These are phyloP conservation scores for Fusarium falciforme DNA, from an alignment of 2,329 filamentous ascomycete genomes.

Conservation along the genomic window DNA sequence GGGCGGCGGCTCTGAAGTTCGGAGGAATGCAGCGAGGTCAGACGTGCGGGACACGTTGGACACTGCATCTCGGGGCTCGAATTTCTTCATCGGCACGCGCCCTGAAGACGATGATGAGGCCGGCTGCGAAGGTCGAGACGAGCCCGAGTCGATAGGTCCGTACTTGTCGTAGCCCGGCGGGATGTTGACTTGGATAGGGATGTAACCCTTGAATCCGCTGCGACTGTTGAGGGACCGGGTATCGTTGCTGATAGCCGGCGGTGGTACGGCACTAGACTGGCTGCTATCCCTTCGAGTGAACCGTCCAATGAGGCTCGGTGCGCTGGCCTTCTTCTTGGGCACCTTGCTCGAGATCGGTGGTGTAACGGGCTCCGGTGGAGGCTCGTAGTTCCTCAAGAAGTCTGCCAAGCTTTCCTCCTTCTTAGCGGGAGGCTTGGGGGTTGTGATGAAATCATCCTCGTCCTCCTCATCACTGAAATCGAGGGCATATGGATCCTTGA, in stretches of 20 bases:
- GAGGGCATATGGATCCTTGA: conserved; percentile 93
- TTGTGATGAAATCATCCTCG: conserved; percentile 58
- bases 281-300: conserved; percentile 58
- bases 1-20: conserved; percentile 73
- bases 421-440: conserved; percentile 52
- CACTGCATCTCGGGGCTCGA: conserved; percentile 66
- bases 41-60: conserved; percentile 66
- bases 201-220: conserved; percentile 55
- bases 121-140: conserved; percentile 34
- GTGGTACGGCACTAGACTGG: conserved; percentile 38
- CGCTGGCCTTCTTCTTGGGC: conserved; percentile 73
- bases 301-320: conserved; percentile 70
- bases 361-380: conserved; percentile 64
- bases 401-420: conserved; percentile 78
- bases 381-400: conserved; percentile 77
- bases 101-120: conserved; percentile 45
- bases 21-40: conserved; percentile 79
- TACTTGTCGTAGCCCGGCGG: conserved; percentile 59
- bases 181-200: conserved; percentile 65
- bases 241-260: conserved; percentile 42
- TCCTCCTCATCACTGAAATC: conserved; percentile 78
- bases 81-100: conserved; percentile 67
- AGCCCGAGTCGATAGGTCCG: conserved; percentile 42
- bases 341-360: conserved; percentile 49
- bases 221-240: conserved; percentile 55